Evolutionary conservation across 2,329 filamentous ascomycete species (phyloP).

Genomic region (Phialocephala subalpina): DNA sequence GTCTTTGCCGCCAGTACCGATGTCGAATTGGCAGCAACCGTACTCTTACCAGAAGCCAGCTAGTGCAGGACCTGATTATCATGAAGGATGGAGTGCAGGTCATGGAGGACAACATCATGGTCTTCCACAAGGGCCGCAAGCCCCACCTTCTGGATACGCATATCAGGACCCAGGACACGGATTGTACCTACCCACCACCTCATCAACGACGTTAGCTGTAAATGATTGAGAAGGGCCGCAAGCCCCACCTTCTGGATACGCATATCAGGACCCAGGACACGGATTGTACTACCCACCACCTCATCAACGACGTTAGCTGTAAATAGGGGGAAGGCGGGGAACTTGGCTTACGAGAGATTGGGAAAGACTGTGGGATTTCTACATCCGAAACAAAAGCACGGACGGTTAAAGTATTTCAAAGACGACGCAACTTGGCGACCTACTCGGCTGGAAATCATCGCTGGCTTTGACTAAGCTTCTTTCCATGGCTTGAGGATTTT

Average conservation of each 20-base stretch:
- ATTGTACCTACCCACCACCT: constrained; percentile 40
- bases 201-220: constrained; percentile 40
- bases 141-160: constrained; percentile 30
- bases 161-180: constrained; percentile 37
- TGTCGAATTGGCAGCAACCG: constrained; percentile 40
- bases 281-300: constrained; percentile 41
- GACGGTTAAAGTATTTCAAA: not conserved
- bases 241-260: constrained; percentile 30
- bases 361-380: not conserved
- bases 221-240: constrained; percentile 28
- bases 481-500: not conserved
- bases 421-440: not conserved
- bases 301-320: constrained; percentile 35
- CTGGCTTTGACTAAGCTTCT: not conserved
- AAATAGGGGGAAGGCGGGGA: not conserved
- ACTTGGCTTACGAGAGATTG: not conserved
- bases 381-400: not conserved
- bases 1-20: constrained; percentile 32
- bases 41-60: constrained; percentile 40
- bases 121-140: constrained; percentile 28
- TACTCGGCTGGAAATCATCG: not conserved
- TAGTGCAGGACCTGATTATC: constrained; percentile 34
- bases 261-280: constrained; percentile 36
- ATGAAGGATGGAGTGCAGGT: constrained; percentile 36
- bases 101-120: constrained; percentile 33